These are phyloP conservation scores for Xylariomycetidae sp. DNA, from an alignment of 2,329 filamentous ascomycete genomes.

Conservation along the genomic window DNA sequence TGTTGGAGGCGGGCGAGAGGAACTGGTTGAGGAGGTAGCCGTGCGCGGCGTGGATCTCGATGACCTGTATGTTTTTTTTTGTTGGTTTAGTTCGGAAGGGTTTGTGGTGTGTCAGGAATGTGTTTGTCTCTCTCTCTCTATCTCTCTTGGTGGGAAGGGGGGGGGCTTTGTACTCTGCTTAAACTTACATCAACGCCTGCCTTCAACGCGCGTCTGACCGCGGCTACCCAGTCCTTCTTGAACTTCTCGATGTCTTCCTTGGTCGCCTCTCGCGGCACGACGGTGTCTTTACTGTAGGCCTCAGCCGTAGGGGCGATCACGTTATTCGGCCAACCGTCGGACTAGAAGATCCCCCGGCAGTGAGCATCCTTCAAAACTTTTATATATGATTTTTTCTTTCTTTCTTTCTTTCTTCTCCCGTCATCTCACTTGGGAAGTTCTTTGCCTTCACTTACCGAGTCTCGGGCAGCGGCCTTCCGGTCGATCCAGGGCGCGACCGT, in stretches of 20 bases:
- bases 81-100: conserved; percentile 4
- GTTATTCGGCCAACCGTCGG: conserved; percentile 25
- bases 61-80: conserved; percentile 28
- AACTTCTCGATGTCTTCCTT: conserved; percentile 44
- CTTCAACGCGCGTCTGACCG: conserved; percentile 27
- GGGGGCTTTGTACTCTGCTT: background rate
- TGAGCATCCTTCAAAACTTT: no score
- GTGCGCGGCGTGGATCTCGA: conserved; percentile 38
- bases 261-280: conserved; percentile 26
- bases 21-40: conserved; percentile 44
- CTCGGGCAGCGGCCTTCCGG: conserved; percentile 14
- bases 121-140: no score
- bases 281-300: conserved; percentile 18
- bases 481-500: conserved; percentile 20
- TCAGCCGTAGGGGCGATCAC: conserved; percentile 23
- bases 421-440: no score
- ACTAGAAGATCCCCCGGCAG: no score
- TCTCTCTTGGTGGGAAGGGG: no score
- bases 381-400: no score
- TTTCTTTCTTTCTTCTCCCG: no score
- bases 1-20: conserved; percentile 38
- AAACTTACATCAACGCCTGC: conserved; percentile 28
- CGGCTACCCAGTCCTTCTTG: conserved; percentile 46
- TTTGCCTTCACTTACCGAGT: conserved; percentile 11
- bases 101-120: no score